Evolutionary conservation across 1,284 basidiomycete genomes (phyloP).

Genomic region (Ganoderma sp.): DNA sequence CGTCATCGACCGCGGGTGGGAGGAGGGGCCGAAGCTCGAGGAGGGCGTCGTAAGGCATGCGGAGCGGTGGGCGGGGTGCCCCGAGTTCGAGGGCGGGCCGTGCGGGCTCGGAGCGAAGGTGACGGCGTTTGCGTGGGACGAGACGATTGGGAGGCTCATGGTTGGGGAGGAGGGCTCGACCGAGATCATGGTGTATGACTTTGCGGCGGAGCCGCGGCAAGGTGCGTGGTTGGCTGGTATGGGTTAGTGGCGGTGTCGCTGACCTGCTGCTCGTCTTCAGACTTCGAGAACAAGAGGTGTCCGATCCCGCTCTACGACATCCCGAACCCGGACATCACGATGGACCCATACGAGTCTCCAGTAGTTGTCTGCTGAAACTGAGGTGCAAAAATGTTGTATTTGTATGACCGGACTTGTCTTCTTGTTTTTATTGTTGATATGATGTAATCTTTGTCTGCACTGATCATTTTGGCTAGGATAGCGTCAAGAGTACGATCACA

Average conservation of each 20-base stretch:
- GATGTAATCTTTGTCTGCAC: not conserved
- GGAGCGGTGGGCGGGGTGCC: not conserved
- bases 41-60: constrained; percentile 9
- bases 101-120: constrained; percentile 11
- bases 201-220: constrained; percentile 42
- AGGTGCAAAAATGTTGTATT: not conserved
- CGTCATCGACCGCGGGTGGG: constrained; percentile 23
- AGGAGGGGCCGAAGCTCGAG: not conserved
- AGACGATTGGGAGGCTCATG: constrained; percentile 49
- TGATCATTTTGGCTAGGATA: not conserved
- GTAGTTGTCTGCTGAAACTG: not conserved
- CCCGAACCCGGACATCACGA: constrained; percentile 10
- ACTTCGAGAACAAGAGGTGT: constrained; percentile 1
- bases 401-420: not conserved
- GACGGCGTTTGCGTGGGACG: constrained; percentile 49
- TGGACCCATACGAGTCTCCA: not conserved
- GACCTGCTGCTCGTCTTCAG: not conserved
- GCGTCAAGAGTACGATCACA: not conserved
- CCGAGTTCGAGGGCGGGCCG: constrained; percentile 15
- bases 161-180: constrained; percentile 39
- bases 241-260: not conserved
- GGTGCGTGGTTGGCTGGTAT: constrained; percentile 10
- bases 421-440: not conserved
- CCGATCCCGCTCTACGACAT: constrained; percentile 7
- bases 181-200: constrained; percentile 46